Base-by-base conservation (phyloP, 495 filamentous ascomycete genomes). In the Xeromyces bisporus region DNA sequence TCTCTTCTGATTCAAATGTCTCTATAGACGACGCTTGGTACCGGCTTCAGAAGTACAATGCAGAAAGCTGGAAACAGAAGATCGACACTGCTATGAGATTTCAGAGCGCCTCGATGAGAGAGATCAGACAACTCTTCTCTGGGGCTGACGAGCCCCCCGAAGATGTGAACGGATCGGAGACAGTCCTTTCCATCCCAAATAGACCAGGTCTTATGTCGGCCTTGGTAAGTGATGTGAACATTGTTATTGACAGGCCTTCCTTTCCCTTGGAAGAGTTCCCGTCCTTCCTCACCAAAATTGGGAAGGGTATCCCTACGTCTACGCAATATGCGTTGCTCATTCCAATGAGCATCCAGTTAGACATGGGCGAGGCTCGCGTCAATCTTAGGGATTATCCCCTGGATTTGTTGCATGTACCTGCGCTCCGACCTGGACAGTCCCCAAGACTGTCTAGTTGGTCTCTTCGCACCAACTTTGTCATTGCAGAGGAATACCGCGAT, bases 251-350 rank as follows among this genome's bases (percentile, higher is more conserved):
- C 59, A 93, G 93, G 47, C 89, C 89, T 1, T 87, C 79, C 0
- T 99, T 99, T 46, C 76, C 82, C 2, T 50, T 89, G 15, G 62
- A 67, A 3, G 75, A 92, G 2, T 75, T 80, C 33, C 80, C 86
- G 0, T 66, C 73, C 18, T 99, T 85, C 49, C 58, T 99, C 15
- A 66, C 93, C 47, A 66, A 67, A 26, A 77, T 96, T 43, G 89
- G 89, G 3, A 99, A 99, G 53, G 89, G 91, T 2, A 89, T 99
- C 69, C 89, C 89, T 2, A 67, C 71, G 44, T 74, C 87, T 37
- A 96, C 81, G 69, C 56, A 86, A 35, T 99, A 93, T 50, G 69
- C 79, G 0, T 62, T 97, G 15, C 67, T 99, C 6, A 60, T 99
- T 11, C 89, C 89, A 6, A 80, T 93, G 69, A 84, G 74, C 42